Conservation (phyloP, 1,139 yeast genomes). For the Magnusiomyces ingens region DNA sequence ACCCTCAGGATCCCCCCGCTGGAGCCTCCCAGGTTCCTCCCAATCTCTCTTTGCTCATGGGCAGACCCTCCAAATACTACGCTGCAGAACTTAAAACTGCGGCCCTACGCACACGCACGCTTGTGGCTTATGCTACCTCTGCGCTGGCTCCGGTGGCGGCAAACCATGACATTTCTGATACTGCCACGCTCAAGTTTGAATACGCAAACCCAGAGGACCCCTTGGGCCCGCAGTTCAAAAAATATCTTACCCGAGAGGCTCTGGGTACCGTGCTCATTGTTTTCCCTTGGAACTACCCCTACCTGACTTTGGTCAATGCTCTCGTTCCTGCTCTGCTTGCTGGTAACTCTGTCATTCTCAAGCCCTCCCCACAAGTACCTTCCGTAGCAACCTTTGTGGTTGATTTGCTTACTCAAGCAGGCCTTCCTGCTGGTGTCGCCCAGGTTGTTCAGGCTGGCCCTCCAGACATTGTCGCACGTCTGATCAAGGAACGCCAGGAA, state of each 20-base stretch:
- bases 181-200: constrained; percentile 14
- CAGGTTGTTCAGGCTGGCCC: constrained; percentile 52
- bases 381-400: constrained; percentile 66
- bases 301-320: constrained; percentile 74
- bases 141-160: constrained; percentile 32
- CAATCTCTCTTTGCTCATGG: constrained; percentile 35
- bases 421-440: constrained; percentile 74
- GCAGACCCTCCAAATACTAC: constrained; percentile 34
- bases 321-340: constrained; percentile 77
- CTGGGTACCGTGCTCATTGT: constrained; percentile 78
- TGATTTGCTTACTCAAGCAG: constrained; percentile 58
- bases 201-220: constrained; percentile 7
- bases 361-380: constrained; percentile 81
- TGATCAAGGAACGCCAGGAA: constrained; percentile 44
- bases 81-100: constrained; percentile 33
- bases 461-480: constrained; percentile 62
- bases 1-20: too few species aligned
- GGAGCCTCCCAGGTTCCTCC: constrained; percentile 23
- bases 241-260: constrained; percentile 55
- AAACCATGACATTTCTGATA: constrained; percentile 18
- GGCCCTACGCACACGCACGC: constrained; percentile 28
- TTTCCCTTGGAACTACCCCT: constrained; percentile 86
- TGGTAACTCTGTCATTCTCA: constrained; percentile 74
- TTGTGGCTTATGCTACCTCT: constrained; percentile 31
- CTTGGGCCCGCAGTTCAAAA: constrained; percentile 22